Base-by-base conservation (phyloP, 805 yeast genomes). In the Scheffersomyces stipitis region DNA sequence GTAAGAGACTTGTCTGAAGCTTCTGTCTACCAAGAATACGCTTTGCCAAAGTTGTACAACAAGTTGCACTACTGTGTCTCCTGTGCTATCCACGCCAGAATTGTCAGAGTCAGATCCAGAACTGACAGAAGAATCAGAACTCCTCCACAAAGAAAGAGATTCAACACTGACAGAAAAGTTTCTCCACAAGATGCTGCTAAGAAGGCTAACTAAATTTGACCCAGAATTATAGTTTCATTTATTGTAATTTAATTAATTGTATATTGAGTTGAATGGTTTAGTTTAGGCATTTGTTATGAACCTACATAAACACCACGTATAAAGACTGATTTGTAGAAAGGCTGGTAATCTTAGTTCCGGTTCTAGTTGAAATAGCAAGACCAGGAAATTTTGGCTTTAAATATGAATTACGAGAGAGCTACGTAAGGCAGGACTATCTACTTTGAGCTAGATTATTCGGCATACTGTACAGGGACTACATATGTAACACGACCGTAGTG, bases 41-140 rank as follows among this genome's bases (percentile, higher is more conserved):
- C 96, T 68, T 80, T 93, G 66, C 99, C 99, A 78, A 93, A 93
- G 85, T 85, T 93, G 70, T 93, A 91, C 95, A 86, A 93, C 88
- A 93, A 93, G 83, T 83, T 91, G 75, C 97, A 91, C 84, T 93
- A 93, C 93, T 93, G 99, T 85, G 93, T 93, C 63, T 93, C 99
- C 51, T 93, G 99, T 79, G 99, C 99, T 64, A 91, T 93, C 64
- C 99, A 93, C 83, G 95, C 96, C 76, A 93, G 96, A 88, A 86
- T 93, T 65, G 99, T 93, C 69, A 93, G 99, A 81, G 99, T 93
- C 62, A 93, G 99, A 83, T 93, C 98, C 56, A 86, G 98, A 81
- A 79, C 84, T 61, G 95, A 90, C 81, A 93, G 99, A 84, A 91
- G 93, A 78, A 74, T 86, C 78, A 90, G 99, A 83, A 68, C 98